A percentile compares a stretch with the other conserved stretches of the same genome.
Evolutionary conservation across 169 alveolate genomes (phyloP).

Genomic region (Plasmodium adleri): DNA sequence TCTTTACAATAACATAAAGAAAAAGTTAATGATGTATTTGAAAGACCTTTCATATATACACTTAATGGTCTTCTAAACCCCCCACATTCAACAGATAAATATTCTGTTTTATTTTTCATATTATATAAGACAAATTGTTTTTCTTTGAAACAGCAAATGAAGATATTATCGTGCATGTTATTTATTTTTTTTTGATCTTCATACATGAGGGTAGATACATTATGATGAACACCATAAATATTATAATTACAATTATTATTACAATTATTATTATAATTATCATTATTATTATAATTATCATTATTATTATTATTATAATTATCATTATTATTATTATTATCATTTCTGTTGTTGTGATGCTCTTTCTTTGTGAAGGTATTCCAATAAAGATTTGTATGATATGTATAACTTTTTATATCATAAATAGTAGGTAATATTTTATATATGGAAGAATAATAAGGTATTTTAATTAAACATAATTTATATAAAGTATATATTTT

Average conservation of each 20-base stretch:
- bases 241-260: not conserved
- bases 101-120: slow-evolving; percentile 49
- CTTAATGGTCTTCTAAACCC: slow-evolving; percentile 74
- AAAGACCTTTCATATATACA: slow-evolving; percentile 24
- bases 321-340: no score
- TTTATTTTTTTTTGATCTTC: no score
- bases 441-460: slow-evolving; percentile 65
- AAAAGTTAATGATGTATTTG: slow-evolving; percentile 10
- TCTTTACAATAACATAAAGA: slow-evolving; percentile 71
- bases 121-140: slow-evolving; percentile 60
- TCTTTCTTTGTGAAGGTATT: not conserved
- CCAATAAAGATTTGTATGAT: not conserved
- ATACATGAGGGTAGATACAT: no score
- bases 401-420: not conserved
- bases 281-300: not conserved
- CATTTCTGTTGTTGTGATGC: not conserved
- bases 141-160: slow-evolving; percentile 67
- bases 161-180: slow-evolving; percentile 2
- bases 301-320: not conserved
- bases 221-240: not conserved
- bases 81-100: slow-evolving; percentile 68
- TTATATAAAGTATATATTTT: slow-evolving; percentile 45
- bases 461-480: slow-evolving; percentile 52
- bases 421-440: slow-evolving; percentile 25
- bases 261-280: not conserved